Base-by-base conservation (phyloP, 2,329 filamentous ascomycete species). In the Colletotrichum lini region DNA sequence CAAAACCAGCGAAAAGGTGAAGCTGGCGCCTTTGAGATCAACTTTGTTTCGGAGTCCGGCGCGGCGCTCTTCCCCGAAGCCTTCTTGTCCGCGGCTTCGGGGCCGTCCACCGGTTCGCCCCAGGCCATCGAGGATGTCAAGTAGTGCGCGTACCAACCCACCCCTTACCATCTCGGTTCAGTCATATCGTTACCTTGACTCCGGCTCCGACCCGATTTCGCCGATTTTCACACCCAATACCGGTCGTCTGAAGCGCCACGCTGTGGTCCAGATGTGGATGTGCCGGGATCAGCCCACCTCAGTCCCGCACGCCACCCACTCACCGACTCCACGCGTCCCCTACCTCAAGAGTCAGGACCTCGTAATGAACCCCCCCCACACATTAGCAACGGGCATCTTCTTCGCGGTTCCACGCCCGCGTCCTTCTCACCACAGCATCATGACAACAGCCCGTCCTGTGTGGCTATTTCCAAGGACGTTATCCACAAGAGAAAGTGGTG, bases 1-100 rank as follows among this genome's bases (percentile, higher is more conserved):
- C 82, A 85, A 65, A 82, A 83, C 57, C 87, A 89, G 79, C 85
- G 88, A 5, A 84, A 83, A 60, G 86, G 84, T 56, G 82, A 80
- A 54, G 75, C 79, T 2, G 84, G 85, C 7, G 83, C 83, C 0
- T 89, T 89, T 69, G 85, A 89, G 77, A 83, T 90, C 13, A 75
- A 82, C 35, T 90, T 90, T 75, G 76, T 81, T 38, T 82, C 77
- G 44, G 82, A 84, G 50, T 79, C 84, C 76, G 85, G 79, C 1
- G 80, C 82, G 12, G 74, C 77, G 30, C 76, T 77, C 18, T 87
- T 87, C 76, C 80, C 77, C 50, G 82, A 84, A 40, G 74, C 86
- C 2, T 85, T 87, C 18, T 40, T 10, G 49, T 7, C 40, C 15
- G 38, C 40, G 1, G 23, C 38, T 5, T 57, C 60, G 16, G 66